phyloP scores from a whole-genome alignment of 495 filamentous ascomycete genomes.

The Aspergillus egyptiacus region DNA sequence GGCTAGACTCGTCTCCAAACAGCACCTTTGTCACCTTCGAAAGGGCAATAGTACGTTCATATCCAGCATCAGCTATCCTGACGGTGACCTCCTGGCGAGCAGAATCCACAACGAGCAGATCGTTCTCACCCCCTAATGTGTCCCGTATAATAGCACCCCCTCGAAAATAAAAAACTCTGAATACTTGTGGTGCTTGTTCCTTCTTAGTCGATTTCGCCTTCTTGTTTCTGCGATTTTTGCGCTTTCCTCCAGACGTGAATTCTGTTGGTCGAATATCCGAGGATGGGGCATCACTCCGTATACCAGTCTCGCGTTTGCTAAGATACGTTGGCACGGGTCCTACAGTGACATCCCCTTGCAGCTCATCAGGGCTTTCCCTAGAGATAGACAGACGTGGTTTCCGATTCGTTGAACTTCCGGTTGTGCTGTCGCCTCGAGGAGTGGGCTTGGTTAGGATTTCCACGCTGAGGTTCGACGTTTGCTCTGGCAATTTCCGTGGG shows the following conservation, averaged over 20 bases:
- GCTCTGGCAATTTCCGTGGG: not conserved
- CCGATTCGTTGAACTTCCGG: conserved; percentile 2
- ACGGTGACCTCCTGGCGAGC: not conserved
- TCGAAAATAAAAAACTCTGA: conserved; percentile 17
- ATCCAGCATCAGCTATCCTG: conserved; percentile 5
- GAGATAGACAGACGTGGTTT: conserved; percentile 8
- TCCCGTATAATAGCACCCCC: conserved; percentile 19
- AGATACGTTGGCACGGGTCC: conserved; percentile 17
- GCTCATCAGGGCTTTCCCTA: conserved; percentile 41
- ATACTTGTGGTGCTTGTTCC: not conserved
- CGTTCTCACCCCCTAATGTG: not conserved
- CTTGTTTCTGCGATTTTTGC: conserved; percentile 15
- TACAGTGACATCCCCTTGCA: conserved; percentile 38
- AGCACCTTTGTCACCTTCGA: conserved; percentile 17
- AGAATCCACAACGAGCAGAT: conserved; percentile 15
- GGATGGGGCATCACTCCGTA: conserved; percentile 21
- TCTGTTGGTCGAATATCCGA: conserved; percentile 30
- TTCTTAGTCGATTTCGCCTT: conserved; percentile 1
- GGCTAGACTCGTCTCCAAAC: conserved; percentile 22
- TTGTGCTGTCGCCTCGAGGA: not conserved
- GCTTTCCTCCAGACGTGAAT: conserved; percentile 17
- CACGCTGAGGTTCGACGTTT: conserved; percentile 10
- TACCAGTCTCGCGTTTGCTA: not conserved
- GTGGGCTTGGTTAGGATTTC: conserved; percentile 9
- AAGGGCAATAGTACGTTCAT: conserved; percentile 12